phyloP scores from a whole-genome alignment of 345 rosid genomes.

The Excoecaria cochinchinensis region DNA sequence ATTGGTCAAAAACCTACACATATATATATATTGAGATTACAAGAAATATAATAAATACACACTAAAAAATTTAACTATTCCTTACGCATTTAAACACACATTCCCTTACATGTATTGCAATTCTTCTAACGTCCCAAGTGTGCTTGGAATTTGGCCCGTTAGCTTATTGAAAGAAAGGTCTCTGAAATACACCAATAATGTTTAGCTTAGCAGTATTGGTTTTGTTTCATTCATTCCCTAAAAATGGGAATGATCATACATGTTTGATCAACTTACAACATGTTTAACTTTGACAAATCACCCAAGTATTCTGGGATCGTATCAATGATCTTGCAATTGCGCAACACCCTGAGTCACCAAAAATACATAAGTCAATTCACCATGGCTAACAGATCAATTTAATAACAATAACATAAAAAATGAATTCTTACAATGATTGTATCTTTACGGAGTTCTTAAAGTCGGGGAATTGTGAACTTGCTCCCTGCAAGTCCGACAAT shows the following conservation, averaged over 20 bases:
- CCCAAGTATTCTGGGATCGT: no score
- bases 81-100: no score
- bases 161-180: slow-evolving; percentile 79
- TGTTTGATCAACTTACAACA: no score
- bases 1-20: no score
- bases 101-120: slow-evolving; percentile 48
- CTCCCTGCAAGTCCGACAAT: slow-evolving; percentile 62
- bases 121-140: slow-evolving; percentile 11
- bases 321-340: no score
- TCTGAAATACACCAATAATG: slow-evolving; percentile 45
- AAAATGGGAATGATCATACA: no score
- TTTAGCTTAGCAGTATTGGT: no score
- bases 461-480: slow-evolving; percentile 51
- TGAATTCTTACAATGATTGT: slow-evolving; percentile 39
- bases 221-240: no score
- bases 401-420: not conserved
- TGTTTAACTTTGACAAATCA: no score
- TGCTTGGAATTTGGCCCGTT: slow-evolving; percentile 49
- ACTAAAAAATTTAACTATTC: no score
- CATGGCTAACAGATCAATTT: not conserved
- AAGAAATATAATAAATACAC: no score
- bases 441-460: slow-evolving; percentile 28
- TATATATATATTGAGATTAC: no score
- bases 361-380: slow-evolving; percentile 4
- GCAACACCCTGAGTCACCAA: slow-evolving; percentile 44